Conservation (phyloP, 805 yeast genomes). For the Yarrowia sp. region DNA sequence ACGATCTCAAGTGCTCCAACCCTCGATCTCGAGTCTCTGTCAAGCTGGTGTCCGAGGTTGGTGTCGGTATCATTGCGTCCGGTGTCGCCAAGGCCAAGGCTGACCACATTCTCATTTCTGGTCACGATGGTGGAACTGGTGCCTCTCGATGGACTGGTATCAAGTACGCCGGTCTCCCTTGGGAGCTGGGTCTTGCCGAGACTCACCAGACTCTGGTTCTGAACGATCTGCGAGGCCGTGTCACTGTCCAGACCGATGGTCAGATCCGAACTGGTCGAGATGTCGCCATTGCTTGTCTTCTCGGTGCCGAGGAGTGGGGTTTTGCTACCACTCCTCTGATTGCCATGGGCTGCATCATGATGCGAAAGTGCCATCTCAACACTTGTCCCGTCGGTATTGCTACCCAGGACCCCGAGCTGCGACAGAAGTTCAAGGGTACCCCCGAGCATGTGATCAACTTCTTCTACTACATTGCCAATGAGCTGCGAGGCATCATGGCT, state of each 20-base stretch:
- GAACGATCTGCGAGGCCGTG: slow-evolving; percentile 94
- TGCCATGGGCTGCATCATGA: slow-evolving; percentile 96
- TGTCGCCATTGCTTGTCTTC: slow-evolving; percentile 89
- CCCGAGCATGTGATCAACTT: slow-evolving; percentile 98
- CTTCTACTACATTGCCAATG: slow-evolving; percentile 91
- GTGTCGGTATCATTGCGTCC: slow-evolving; percentile 98
- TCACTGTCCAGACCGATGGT: slow-evolving; percentile 96
- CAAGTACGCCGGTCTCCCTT: slow-evolving; percentile 95
- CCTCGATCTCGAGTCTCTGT: slow-evolving; percentile 97
- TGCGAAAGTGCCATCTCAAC: slow-evolving; percentile 90
- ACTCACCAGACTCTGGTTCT: slow-evolving; percentile 95
- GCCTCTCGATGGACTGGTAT: slow-evolving; percentile 97
- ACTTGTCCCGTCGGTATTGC: slow-evolving; percentile 99
- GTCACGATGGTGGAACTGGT: slow-evolving; percentile 99
- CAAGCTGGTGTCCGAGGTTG: slow-evolving; percentile 94
- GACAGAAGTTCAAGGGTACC: slow-evolving; percentile 90
- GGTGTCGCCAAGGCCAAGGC: slow-evolving; percentile 99
- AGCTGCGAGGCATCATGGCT: slow-evolving; percentile 90
- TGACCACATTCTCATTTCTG: slow-evolving; percentile 90
- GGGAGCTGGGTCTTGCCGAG: slow-evolving; percentile 98
- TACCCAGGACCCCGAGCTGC: slow-evolving; percentile 91
- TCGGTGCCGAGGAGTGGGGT: slow-evolving; percentile 99
- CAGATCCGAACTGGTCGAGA: slow-evolving; percentile 96
- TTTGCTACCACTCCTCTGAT: slow-evolving; percentile 96
- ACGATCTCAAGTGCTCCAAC: slow-evolving; percentile 93